These are phyloP conservation scores for Lepidium sativum DNA, from an alignment of 345 rosid species.

Conservation along the genomic window DNA sequence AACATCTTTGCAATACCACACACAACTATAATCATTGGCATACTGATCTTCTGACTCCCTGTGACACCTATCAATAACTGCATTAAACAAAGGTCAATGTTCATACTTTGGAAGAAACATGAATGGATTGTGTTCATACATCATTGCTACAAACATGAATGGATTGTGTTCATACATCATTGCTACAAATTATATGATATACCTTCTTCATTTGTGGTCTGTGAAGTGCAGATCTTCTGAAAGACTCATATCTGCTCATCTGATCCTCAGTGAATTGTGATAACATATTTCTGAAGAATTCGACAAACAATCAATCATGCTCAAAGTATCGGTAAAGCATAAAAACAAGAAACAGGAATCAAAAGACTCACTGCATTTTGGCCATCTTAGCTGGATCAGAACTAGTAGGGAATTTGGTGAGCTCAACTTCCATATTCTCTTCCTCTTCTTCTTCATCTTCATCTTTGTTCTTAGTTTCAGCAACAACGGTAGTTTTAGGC, in stretches of 20 bases:
- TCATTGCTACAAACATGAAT: not conserved
- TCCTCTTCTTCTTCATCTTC: conserved; percentile 84
- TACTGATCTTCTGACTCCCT: conserved; percentile 66
- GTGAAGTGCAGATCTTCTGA: conserved; percentile 92
- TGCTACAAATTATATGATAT: not conserved
- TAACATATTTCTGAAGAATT: conserved; percentile 48
- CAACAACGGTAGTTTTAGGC: conserved; percentile 7
- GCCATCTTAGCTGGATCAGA: conserved; percentile 80
- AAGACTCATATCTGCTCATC: conserved; percentile 91
- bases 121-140: not conserved
- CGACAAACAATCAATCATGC: not conserved
- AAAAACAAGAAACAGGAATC: not conserved
- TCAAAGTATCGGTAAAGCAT: not conserved
- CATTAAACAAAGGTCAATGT: conserved; percentile 7
- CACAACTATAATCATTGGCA: conserved; percentile 77
- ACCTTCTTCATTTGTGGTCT: conserved; percentile 91
- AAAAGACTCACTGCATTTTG: conserved; percentile 68
- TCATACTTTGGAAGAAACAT: not conserved
- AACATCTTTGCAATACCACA: conserved; percentile 98
- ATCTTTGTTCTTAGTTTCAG: conserved; percentile 40
- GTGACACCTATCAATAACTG: conserved; percentile 69
- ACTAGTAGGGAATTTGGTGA: conserved; percentile 57
- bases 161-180: not conserved
- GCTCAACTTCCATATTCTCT: conserved; percentile 85
- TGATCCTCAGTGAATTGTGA: conserved; percentile 76